Evolutionary conservation across 2,329 filamentous ascomycete species (phyloP), one percentile per base, ranked within the genome.

Genomic region (Clonostachys chloroleuca): DNA sequence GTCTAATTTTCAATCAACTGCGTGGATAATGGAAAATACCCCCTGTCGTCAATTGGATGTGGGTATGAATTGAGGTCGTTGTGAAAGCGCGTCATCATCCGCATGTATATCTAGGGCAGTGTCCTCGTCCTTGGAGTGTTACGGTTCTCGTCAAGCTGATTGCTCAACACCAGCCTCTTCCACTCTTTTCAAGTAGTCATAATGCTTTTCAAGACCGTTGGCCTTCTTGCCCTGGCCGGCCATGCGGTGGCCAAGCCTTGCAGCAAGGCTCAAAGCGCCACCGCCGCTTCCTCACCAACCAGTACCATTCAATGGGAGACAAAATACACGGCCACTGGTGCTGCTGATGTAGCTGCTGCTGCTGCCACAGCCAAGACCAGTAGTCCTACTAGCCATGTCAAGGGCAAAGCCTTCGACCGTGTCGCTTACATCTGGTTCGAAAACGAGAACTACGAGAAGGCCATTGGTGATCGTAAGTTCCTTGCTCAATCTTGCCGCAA

Each of bases 341-440:
- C 73, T 16, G 61, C 69, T 17, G 69, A 70, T 42, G 80, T 85
- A 8, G 70, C 72, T 6, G 73, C 74, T 16, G 80, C 80, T 24
- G 74, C 73, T 45, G 82, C 82, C 8, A 85, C 79, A 2, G 82
- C 81, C 12, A 72, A 74, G 59, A 83, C 83, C 2, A 66, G 68
- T 51, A 81, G 79, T 51, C 81, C 83, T 3, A 81, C 76, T 34
- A 83, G 75, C 61, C 61, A 81, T 56, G 81, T 91, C 45, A 75
- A 81, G 59, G 89, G 89, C 51, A 81, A 84, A 59, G 81, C 76
- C 0, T 92, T 92, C 60, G 78, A 90, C 60, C 81, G 87, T 14
- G 79, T 88, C 51, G 81, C 82, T 47, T 78, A 83, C 48, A 82
- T 92, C 63, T 92, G 85, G 83, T 75, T 90, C 43, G 88, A 92